Conservation (phyloP, 75 land plant genomes). For the Cryptomeria japonica region DNA sequence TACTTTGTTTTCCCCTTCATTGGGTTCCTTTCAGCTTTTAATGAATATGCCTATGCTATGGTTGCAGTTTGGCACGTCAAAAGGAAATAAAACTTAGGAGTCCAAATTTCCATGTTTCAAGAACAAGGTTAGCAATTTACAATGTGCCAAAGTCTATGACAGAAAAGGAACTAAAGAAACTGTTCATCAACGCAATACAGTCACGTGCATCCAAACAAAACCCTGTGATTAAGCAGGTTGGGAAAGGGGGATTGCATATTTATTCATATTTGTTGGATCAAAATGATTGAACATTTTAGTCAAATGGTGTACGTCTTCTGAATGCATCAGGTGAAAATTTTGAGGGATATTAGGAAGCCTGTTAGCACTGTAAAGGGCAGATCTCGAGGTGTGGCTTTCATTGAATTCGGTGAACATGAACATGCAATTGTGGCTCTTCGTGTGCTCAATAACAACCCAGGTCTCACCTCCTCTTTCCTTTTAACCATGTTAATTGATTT, state of each 20-base stretch:
- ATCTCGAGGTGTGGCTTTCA: slow-evolving; percentile 90
- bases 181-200: slow-evolving; percentile 72
- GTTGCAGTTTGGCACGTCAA: slow-evolving; percentile 62
- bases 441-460: slow-evolving; percentile 97
- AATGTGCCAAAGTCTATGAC: slow-evolving; percentile 88
- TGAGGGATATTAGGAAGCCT: slow-evolving; percentile 65
- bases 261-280: neutral
- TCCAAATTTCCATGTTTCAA: slow-evolving; percentile 97
- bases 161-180: slow-evolving; percentile 65
- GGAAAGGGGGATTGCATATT: neutral
- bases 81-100: slow-evolving; percentile 74
- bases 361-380: slow-evolving; percentile 24
- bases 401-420: slow-evolving; percentile 91
- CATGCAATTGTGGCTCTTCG: slow-evolving; percentile 97
- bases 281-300: neutral
- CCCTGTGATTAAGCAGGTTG: slow-evolving; percentile 86
- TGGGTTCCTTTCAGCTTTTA: neutral
- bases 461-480: slow-evolving; percentile 32
- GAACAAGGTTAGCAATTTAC: slow-evolving; percentile 80
- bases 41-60: neutral
- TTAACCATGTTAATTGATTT: neutral
- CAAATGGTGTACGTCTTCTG: neutral
- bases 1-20: neutral
- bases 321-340: slow-evolving; percentile 65
- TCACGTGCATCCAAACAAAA: slow-evolving; percentile 92